A percentile compares a stretch with the other conserved stretches of the same genome.
Evolutionary conservation across 345 rosid genomes (phyloP).

Genomic region (Aquilaria yunnanensis): DNA sequence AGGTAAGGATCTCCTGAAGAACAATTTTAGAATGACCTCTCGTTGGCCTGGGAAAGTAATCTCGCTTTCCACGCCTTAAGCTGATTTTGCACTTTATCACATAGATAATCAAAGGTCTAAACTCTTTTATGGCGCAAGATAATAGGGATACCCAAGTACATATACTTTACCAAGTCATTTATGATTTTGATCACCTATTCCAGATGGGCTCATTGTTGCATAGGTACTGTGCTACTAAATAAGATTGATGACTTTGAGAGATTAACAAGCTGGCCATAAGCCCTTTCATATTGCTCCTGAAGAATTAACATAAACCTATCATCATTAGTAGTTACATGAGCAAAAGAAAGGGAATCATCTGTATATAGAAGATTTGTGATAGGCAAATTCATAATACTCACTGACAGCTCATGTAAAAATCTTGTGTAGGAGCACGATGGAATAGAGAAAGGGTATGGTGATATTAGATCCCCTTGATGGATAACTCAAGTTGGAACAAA

Average conservation of each 20-base stretch:
- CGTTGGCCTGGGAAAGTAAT: not conserved
- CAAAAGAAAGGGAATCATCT: not conserved
- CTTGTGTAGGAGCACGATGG: not conserved
- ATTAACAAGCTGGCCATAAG: not conserved
- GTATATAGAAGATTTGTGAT: not conserved
- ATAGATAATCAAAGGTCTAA: not conserved
- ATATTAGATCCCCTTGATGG: not conserved
- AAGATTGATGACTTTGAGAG: not conserved
- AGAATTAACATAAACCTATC: too few relatives aligned
- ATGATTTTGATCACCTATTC: too few relatives aligned
- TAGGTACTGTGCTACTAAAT: not conserved
- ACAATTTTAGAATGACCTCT: not conserved
- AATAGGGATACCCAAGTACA: not conserved
- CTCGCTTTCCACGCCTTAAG: not conserved
- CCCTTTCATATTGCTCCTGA: not conserved
- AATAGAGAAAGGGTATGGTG: not conserved
- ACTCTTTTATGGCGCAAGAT: too few relatives aligned
- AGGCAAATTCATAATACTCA: not conserved
- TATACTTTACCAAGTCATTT: too few relatives aligned
- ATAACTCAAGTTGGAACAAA: not conserved
- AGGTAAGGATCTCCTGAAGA: not conserved
- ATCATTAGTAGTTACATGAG: not conserved
- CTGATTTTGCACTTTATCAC: not conserved
- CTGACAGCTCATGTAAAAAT: not conserved
- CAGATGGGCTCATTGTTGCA: not conserved